Conservation (phyloP, 2,329 filamentous ascomycete species). For the Diaporthe australafricana region DNA sequence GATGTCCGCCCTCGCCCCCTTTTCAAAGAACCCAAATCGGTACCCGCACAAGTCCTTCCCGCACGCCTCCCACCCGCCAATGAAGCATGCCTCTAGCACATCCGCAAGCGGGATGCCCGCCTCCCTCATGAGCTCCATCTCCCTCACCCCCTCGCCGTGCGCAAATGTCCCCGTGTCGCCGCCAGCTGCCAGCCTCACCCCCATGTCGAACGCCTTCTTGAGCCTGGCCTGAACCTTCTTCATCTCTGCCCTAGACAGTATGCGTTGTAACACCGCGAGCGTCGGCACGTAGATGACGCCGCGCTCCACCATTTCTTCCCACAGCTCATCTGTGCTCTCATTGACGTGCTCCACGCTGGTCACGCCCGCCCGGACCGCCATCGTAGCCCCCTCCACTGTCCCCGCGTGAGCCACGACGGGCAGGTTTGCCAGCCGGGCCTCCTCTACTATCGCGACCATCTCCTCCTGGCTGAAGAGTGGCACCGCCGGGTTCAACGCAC, state of each 20-base stretch:
- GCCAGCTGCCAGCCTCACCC: conserved; percentile 62
- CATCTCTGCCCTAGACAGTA: conserved; percentile 39
- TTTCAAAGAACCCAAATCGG: conserved; percentile 63
- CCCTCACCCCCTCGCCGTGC: conserved; percentile 64
- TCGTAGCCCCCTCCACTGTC: conserved; percentile 54
- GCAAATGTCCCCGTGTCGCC: conserved; percentile 66
- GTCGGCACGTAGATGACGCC: conserved; percentile 64
- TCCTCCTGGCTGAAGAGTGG: conserved; percentile 60
- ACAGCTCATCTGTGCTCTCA: conserved; percentile 51
- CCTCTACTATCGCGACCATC: conserved; percentile 61
- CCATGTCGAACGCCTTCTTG: conserved; percentile 57
- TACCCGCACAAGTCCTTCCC: conserved; percentile 63
- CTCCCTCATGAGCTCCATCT: conserved; percentile 65
- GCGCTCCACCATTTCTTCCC: conserved; percentile 57
- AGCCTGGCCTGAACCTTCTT: conserved; percentile 48
- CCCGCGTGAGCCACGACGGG: conserved; percentile 58
- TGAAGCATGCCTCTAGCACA: conserved; percentile 60
- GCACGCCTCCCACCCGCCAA: conserved; percentile 67
- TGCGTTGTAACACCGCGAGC: conserved; percentile 56
- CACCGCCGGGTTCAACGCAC: conserved; percentile 52
- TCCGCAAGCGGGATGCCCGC: conserved; percentile 63
- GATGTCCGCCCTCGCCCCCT: conserved; percentile 62
- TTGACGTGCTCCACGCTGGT: conserved; percentile 60
- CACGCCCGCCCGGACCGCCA: conserved; percentile 59
- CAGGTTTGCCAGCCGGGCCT: conserved; percentile 53